Evolutionary conservation across 108 stramenopile species (phyloP), one percentile per base, ranked within the genome.

Genomic region (Nitzschia sp.): DNA sequence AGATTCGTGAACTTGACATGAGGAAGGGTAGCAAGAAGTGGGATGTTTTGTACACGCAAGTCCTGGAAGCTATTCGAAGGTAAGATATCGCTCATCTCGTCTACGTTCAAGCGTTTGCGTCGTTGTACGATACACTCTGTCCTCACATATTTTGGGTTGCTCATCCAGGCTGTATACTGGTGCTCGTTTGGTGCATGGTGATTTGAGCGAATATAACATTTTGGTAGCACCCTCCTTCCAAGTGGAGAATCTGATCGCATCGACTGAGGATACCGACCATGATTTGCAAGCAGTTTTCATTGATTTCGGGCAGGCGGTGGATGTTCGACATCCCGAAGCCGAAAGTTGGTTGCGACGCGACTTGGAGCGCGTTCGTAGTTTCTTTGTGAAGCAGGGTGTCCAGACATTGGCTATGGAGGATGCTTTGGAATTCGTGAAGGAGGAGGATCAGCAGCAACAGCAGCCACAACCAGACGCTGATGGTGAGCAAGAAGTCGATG

Each of bases 271-370:
- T 30, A 19, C 65, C 9, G 72, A 77, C 19, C 64, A 81, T 18
- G 73, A 73, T 27, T 57, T 93, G 13, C 87, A 87, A 45, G 70
- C 83, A 29, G 91, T 85, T 18, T 38, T 92, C 42, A 91, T 95
- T 74, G 90, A 95, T 48, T 91, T 93, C 80, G 91, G 88, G 0
- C 89, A 93, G 68, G 80, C 91, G 9, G 91, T 95, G 1, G 87
- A 90, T 35, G 28, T 60, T 26, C 68, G 72, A 5, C 92, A 93
- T 63, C 87, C 87, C 0, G 46, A 63, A 21, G 87, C 92, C 1
- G 3, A 30, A 35, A 68, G 77, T 19, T 64, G 81, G 29, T 70
- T 93, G 2, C 25, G 36, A 4, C 81, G 92, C 33, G 92, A 93
- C 65, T 47, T 93, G 38, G 38, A 55, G 17, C 72, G 77, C 5